These are phyloP conservation scores for Plasmodium fragile DNA, from an alignment of 169 alveolate species.

Conservation along the genomic window DNA sequence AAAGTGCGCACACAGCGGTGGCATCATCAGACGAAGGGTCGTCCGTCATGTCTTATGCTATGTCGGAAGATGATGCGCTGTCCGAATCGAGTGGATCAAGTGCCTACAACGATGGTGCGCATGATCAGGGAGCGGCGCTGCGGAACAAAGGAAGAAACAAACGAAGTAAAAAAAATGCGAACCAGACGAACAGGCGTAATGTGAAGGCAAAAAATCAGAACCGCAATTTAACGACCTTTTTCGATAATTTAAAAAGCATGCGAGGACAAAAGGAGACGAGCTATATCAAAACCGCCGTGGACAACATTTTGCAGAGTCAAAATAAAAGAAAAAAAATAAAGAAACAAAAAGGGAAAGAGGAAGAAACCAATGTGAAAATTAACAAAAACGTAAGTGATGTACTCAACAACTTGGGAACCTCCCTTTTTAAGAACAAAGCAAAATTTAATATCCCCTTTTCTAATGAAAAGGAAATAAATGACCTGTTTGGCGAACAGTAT, in stretches of 20 bases:
- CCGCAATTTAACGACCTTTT: constrained; percentile 5
- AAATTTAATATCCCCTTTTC: constrained; percentile 15
- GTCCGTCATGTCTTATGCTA: not conserved
- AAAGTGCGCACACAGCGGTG: not conserved
- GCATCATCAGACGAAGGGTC: constrained; percentile 4
- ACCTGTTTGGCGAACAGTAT: constrained; percentile 50
- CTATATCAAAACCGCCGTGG: constrained; percentile 7
- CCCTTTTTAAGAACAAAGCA: constrained; percentile 11
- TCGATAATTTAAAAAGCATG: constrained; percentile 19
- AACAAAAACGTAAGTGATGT: constrained; percentile 13
- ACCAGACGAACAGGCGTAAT: not conserved
- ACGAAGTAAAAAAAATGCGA: not conserved
- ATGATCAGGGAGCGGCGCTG: not conserved
- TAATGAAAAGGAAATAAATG: constrained; percentile 52
- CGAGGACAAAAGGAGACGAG: constrained; percentile 30
- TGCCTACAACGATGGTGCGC: not conserved
- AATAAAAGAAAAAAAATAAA: not conserved
- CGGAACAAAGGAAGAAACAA: not conserved
- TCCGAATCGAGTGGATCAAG: not conserved
- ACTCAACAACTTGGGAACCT: constrained; percentile 16
- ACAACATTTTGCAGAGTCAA: constrained; percentile 6
- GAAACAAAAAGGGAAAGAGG: not conserved
- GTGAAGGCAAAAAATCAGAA: constrained; percentile 18
- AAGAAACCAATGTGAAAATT: not conserved
- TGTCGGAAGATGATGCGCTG: not conserved